Conservation (phyloP, 345 rosid species). For the Lepidium sativum region DNA sequence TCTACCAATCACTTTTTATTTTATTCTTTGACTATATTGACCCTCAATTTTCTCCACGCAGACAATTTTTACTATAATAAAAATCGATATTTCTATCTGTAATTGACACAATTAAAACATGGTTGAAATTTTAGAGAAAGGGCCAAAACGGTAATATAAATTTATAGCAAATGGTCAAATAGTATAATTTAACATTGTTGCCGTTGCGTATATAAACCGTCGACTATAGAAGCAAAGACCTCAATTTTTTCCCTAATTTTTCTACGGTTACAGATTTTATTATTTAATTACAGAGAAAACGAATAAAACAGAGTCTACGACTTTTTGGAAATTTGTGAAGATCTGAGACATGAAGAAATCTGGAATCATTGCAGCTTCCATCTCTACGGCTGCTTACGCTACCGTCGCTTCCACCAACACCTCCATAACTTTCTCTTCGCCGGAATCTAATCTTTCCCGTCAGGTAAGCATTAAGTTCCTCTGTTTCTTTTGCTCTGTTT, state of each 20-base stretch:
- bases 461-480: constrained; percentile 31
- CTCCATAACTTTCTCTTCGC: constrained; percentile 36
- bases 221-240: background rate
- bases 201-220: constrained; percentile 24
- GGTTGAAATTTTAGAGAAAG: background rate
- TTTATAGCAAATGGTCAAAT: background rate
- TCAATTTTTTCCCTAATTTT: background rate
- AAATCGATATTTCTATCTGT: background rate
- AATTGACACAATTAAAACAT: background rate
- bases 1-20: constrained; percentile 17
- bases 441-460: constrained; percentile 29
- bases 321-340: background rate
- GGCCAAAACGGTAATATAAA: constrained; percentile 3
- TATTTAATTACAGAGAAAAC: background rate
- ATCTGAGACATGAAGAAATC: constrained; percentile 47
- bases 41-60: background rate
- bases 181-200: background rate
- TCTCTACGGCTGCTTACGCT: constrained; percentile 45
- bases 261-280: constrained; percentile 14
- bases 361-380: constrained; percentile 40
- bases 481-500: constrained; percentile 8
- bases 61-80: background rate
- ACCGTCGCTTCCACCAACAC: constrained; percentile 37
- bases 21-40: background rate
- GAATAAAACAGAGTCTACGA: background rate